These are phyloP conservation scores for Acidiella bohemica DNA, from an alignment of 495 filamentous ascomycete genomes.

Conservation along the genomic window DNA sequence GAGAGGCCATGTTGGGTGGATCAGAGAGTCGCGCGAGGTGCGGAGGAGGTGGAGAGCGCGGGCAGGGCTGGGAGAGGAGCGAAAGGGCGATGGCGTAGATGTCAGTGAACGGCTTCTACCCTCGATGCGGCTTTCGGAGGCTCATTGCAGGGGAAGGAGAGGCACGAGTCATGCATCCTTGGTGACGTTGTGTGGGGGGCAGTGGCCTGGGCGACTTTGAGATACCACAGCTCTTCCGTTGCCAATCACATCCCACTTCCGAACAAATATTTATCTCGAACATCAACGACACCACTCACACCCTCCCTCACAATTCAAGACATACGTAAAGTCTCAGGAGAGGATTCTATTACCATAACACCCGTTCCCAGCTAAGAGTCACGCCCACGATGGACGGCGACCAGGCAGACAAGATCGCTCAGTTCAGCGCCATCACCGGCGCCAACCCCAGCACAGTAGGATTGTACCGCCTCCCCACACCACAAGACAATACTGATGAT, in stretches of 20 bases:
- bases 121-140: too few species aligned
- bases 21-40: too few species aligned
- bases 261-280: too few species aligned
- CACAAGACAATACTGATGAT: neutral
- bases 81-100: neutral
- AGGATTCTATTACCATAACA: too few species aligned
- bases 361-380: neutral
- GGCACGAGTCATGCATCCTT: neutral
- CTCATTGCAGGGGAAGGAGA: conserved; percentile 3
- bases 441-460: conserved; percentile 50
- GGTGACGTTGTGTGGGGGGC: too few species aligned
- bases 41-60: too few species aligned
- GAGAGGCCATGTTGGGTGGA: conserved; percentile 34
- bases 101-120: conserved; percentile 13
- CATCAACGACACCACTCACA: neutral
- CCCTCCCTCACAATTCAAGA: neutral
- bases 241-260: too few species aligned
- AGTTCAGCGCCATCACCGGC: conserved; percentile 63
- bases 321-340: too few species aligned
- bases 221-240: too few species aligned
- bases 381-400: conserved; percentile 35
- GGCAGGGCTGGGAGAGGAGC: too few species aligned
- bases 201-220: too few species aligned
- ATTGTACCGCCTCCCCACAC: neutral
- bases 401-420: conserved; percentile 54